phyloP scores from a whole-genome alignment of 768 basidiomycete species.

The Chalciporus pseudorubinellus region DNA sequence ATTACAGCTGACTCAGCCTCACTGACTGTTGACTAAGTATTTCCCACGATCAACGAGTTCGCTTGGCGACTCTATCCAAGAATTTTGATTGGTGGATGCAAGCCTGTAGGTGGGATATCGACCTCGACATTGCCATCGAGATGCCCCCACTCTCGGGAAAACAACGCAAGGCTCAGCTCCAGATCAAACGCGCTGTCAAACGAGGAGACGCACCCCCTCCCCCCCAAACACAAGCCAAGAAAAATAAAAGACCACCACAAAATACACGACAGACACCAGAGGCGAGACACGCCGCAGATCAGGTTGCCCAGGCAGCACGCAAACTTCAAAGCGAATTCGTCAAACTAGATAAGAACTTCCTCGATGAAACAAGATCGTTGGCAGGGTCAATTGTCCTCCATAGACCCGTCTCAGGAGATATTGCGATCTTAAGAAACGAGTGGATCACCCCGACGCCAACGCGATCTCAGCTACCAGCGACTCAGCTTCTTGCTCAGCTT shows the following conservation, averaged over 20 bases:
- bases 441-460: constrained; percentile 3
- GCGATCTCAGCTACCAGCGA: not conserved
- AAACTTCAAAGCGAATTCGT: constrained; percentile 71
- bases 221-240: constrained; percentile 23
- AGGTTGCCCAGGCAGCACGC: constrained; percentile 41
- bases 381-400: constrained; percentile 51
- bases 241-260: constrained; percentile 1
- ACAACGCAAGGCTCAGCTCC: constrained; percentile 67
- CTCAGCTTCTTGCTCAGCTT: constrained; percentile 6
- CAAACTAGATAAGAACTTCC: constrained; percentile 54
- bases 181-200: constrained; percentile 81
- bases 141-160: constrained; percentile 48
- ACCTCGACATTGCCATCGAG: not conserved
- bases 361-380: constrained; percentile 56
- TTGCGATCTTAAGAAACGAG: constrained; percentile 34
- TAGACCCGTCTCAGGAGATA: constrained; percentile 52
- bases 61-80: too few relatives aligned
- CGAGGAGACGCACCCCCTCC: constrained; percentile 59
- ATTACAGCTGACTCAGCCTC: too few relatives aligned
- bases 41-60: too few relatives aligned
- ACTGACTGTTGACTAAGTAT: too few relatives aligned
- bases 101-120: not conserved
- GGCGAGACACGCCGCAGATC: constrained; percentile 19
- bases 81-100: too few relatives aligned
- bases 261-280: constrained; percentile 8